phyloP scores from a whole-genome alignment of 805 yeast genomes.

The Yamadazyma sp. region DNA sequence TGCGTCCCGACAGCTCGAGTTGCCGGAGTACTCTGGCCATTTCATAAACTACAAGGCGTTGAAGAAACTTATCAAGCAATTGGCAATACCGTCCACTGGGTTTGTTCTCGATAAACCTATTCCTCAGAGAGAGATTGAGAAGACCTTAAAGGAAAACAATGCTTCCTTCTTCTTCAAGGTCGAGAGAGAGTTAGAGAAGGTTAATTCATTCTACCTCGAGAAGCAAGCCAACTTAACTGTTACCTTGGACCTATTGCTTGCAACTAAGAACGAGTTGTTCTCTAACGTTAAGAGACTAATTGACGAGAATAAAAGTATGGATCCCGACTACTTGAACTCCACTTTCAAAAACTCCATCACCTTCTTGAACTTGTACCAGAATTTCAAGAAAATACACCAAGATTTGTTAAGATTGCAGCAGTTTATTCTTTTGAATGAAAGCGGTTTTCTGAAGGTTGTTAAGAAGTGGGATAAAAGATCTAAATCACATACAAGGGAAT shows the following conservation, averaged over 20 bases:
- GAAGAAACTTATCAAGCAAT: constrained; percentile 84
- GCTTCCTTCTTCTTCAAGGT: constrained; percentile 85
- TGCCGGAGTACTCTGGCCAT: constrained; percentile 92
- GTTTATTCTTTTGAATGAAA: constrained; percentile 90
- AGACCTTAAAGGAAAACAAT: constrained; percentile 76
- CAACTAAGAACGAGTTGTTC: constrained; percentile 61
- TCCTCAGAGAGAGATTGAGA: constrained; percentile 36
- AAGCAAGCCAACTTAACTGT: constrained; percentile 86
- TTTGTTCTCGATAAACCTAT: constrained; percentile 13
- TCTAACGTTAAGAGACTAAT: constrained; percentile 17
- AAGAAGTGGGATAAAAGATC: constrained; percentile 98
- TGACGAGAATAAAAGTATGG: constrained; percentile 10
- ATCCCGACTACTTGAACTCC: constrained; percentile 20
- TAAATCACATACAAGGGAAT: constrained; percentile 89
- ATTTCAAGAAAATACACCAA: constrained; percentile 83
- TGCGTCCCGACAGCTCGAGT: constrained; percentile 89
- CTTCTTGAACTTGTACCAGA: constrained; percentile 80
- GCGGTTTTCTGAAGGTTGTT: constrained; percentile 92
- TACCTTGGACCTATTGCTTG: constrained; percentile 70
- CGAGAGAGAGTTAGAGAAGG: constrained; percentile 94
- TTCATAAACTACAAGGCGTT: constrained; percentile 93
- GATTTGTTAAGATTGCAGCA: constrained; percentile 89
- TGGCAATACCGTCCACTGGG: constrained; percentile 48
- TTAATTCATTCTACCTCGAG: constrained; percentile 85
- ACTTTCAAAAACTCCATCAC: constrained; percentile 68